Base-by-base conservation (phyloP, 2,329 filamentous ascomycete genomes). In the Geoglossum cookeanum region DNA sequence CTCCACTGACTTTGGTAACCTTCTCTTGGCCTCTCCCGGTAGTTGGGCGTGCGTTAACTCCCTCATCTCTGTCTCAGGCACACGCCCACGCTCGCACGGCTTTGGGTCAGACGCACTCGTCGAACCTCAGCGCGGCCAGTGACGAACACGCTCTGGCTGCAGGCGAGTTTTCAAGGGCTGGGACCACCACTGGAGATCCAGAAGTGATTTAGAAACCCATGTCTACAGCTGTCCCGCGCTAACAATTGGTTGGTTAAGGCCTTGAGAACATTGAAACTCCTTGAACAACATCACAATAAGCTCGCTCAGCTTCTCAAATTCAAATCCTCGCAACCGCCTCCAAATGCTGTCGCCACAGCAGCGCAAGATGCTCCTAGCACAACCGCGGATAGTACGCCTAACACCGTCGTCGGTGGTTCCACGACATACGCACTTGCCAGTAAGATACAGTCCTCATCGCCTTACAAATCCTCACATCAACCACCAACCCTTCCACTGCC, bases 1-100 rank as follows among this genome's bases (percentile, higher is more conserved):
- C 85, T 58, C 78, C 83, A 48, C 70, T 89, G 62, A 83, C 78
- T 64, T 75, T 84, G 72, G 82, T 83, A 73, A 59, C 66, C 62
- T 57, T 45, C 45, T 39, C 54, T 58, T 42, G 15, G 17, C 17
- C 49, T 17, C 15, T 5, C 32, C 3, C 1, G 22, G 13, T 13
- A 37, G 27, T 53, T 53, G 33, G 33, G 9, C 22, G 17, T 17
- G 30, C 33, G 17, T 9, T 47, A 57, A 57, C 39, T 17, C 54
- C 35, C 59, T 60, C 56, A 22, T 2, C 58, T 64, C 67, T 59
- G 66, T 59, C 35, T 53, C 63, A 91, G 80, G 91, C 90, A 61
- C 87, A 95, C 70, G 84, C 91, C 63, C 89, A 96, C 71, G 90
- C 88, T 55, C 82, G 83, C 64, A 90, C 87, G 65, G 90, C 91